phyloP scores from a whole-genome alignment of 2,329 filamentous ascomycete species.

The Penicillium sp. region DNA sequence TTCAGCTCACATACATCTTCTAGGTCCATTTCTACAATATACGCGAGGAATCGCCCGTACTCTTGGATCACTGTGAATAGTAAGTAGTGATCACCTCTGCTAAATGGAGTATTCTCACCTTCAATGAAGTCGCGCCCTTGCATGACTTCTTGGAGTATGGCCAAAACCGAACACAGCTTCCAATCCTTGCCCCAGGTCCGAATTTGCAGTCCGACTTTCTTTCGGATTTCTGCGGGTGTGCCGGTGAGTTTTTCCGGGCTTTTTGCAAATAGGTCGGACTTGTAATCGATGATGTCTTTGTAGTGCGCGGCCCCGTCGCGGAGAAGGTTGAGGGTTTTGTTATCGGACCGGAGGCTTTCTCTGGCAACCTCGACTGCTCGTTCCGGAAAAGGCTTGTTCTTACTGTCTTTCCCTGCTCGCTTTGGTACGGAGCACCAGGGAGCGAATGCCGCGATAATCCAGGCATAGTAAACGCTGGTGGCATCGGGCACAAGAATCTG shows the following conservation, averaged over 20 bases:
- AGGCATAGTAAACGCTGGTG: constrained; percentile 69
- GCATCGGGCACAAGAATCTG: constrained; percentile 59
- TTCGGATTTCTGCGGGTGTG: constrained; percentile 35
- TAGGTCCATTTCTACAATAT: constrained; percentile 52
- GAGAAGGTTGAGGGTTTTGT: constrained; percentile 69
- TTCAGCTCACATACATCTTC: constrained; percentile 55
- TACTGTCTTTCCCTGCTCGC: constrained; percentile 38
- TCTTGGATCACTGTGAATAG: constrained; percentile 43
- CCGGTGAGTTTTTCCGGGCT: constrained; percentile 17
- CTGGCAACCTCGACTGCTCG: constrained; percentile 64
- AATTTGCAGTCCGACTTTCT: constrained; percentile 36
- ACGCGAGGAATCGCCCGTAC: constrained; percentile 55
- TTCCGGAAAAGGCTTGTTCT: constrained; percentile 56
- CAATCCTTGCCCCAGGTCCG: constrained; percentile 40
- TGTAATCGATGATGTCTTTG: constrained; percentile 61
- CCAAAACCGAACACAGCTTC: constrained; percentile 40
- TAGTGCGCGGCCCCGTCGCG: constrained; percentile 63
- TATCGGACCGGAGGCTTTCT: constrained; percentile 77
- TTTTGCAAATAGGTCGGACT: constrained; percentile 38
- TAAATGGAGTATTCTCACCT: constrained; percentile 27
- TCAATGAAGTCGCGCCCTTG: constrained; percentile 27
- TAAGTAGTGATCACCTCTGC: constrained; percentile 4
- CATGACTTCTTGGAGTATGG: constrained; percentile 42
- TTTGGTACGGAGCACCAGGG: constrained; percentile 64
- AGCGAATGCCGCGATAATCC: constrained; percentile 71